A percentile compares a stretch with the other conserved stretches of the same genome.
Conservation (phyloP, 73 alveolate species). For the Tetrahymena thermophila region DNA sequence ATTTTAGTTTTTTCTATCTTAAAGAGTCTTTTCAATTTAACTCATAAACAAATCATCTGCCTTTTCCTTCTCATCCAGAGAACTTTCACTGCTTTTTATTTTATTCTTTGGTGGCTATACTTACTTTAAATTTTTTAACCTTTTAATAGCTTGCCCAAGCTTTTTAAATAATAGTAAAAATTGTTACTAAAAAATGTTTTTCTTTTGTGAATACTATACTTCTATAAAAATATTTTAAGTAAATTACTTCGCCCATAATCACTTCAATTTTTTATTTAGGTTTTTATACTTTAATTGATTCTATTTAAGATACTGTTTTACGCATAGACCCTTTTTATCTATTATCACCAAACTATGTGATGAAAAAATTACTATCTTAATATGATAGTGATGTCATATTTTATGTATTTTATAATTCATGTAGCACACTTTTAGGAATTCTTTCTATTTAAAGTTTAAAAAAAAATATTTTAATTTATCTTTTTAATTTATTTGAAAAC, state of each 20-base stretch:
- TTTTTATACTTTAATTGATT: background rate
- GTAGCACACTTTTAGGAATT: background rate
- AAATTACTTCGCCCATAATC: background rate
- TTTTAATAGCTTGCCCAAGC: background rate
- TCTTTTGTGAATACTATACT: background rate
- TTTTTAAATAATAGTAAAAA: background rate
- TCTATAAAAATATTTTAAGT: background rate
- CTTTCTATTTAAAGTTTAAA: background rate
- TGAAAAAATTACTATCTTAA: background rate
- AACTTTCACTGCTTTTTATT: background rate
- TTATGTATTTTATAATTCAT: background rate
- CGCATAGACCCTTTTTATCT: background rate
- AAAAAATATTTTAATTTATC: too few relatives aligned
- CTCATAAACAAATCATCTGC: background rate
- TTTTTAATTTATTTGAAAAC: too few relatives aligned
- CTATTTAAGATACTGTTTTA: background rate
- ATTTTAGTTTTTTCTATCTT: background rate
- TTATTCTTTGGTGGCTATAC: constrained; percentile 2
- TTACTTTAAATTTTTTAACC: background rate
- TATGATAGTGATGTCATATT: background rate
- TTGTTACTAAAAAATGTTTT: background rate
- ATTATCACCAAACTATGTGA: background rate
- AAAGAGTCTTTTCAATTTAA: background rate
- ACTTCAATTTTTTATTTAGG: background rate
- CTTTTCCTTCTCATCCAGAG: background rate